These are phyloP conservation scores for Oligophagozyma castellii DNA, from an alignment of 1,139 yeast species.

Conservation along the genomic window DNA sequence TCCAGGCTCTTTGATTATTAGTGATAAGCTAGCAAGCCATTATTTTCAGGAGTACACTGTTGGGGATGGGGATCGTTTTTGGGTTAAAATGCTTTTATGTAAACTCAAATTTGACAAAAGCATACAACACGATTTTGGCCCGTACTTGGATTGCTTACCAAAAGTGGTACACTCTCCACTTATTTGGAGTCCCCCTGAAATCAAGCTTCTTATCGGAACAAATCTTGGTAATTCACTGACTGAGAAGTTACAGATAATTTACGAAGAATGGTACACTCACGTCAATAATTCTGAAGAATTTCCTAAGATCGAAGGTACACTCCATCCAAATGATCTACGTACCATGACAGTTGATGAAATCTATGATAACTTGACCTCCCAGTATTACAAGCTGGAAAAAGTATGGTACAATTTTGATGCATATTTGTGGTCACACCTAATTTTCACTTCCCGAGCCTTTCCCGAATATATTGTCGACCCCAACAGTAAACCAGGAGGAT, in stretches of 20 bases:
- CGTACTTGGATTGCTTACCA: slow-evolving; percentile 51
- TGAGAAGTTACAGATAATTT: slow-evolving; percentile 21
- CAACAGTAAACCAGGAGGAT: slow-evolving; percentile 25
- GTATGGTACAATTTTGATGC: slow-evolving; percentile 53
- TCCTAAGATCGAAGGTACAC: slow-evolving; percentile 1
- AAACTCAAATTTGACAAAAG: slow-evolving; percentile 26
- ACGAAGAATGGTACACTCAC: slow-evolving; percentile 22
- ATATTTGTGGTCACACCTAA: slow-evolving; percentile 63
- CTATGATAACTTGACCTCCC: slow-evolving; percentile 5
- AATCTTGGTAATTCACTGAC: slow-evolving; percentile 32
- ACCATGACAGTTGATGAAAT: too few species aligned
- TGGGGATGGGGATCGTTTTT: slow-evolving; percentile 16
- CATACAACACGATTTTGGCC: slow-evolving; percentile 18
- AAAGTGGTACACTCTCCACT: slow-evolving; percentile 44
- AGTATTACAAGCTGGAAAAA: slow-evolving; percentile 2
- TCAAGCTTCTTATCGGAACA: slow-evolving; percentile 38
- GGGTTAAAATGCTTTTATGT: slow-evolving; percentile 38
- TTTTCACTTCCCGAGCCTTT: slow-evolving; percentile 66
- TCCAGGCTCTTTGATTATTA: slow-evolving; percentile 31
- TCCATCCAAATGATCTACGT: slow-evolving; percentile 4
- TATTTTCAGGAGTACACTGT: slow-evolving; percentile 23
- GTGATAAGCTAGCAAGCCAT: slow-evolving; percentile 30
- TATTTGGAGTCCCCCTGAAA: slow-evolving; percentile 45
- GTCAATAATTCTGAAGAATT: slow-evolving; percentile 2
- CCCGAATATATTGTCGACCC: slow-evolving; percentile 40